Base-by-base conservation (phyloP, 202 grass and related monocot genomes). In the Panicum virgatum region DNA sequence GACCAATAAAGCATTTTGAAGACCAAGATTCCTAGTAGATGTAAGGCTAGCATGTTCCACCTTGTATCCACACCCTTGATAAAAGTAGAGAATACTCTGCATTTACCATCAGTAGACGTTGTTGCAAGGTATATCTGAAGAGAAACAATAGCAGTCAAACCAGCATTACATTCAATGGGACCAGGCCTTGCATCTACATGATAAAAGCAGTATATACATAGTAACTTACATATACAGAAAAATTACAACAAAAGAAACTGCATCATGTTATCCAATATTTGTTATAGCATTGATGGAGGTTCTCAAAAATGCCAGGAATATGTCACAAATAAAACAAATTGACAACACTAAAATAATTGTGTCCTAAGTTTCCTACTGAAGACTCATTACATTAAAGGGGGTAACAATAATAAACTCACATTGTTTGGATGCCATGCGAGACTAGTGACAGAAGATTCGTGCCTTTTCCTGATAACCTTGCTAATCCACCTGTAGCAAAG, bases 381-480 rank as follows among this genome's bases (percentile, higher is more conserved):
- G 14, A 60, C 43, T 81, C n/a, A 64, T 40, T 65, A 70, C 54
- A 73, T 86, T 57, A 67, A 73, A 14, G 15, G 22, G 45, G 79
- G 34, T 19, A 16, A 73, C 3, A 70, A 79, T 11, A 84, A 3
- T 20, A 72, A 39, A 67, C 92, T 84, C 77, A 99, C 96, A 87
- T 99, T 99, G 75, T 99, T 93, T 82, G 96, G 96, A 96, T 99
- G 96, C 96, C 96, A 99, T 2, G 96, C 91, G 12, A 99, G 50
- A 90, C 80, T 89, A 76, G 91, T 99, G 57, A 99, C 93, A 85
- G 96, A 96, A 80, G 96, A 99, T 87, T 94, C 88, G 82, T 99
- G 96, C 54, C 80, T 99, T 88, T 94, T 99, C 83, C 96, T 90
- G 62, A 99, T 94, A 82, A 96, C 82, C 74, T 99, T 99, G 82